phyloP scores from a whole-genome alignment of 164 flowering plant genomes.

The Brasenia schreberi region DNA sequence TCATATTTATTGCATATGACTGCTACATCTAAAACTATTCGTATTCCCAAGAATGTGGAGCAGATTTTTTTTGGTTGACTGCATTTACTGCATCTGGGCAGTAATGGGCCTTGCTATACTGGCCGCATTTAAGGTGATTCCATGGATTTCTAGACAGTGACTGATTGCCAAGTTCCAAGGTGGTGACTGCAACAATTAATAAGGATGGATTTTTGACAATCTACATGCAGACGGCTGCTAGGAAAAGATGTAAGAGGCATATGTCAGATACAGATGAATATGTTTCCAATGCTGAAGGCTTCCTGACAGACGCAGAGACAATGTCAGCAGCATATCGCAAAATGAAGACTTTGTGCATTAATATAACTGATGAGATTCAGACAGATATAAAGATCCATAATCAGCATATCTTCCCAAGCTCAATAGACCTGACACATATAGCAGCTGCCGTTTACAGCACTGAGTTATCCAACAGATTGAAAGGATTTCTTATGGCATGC shows the following conservation, averaged over 20 bases:
- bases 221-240: constrained; percentile 54
- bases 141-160: too few species aligned
- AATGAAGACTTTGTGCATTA: constrained; percentile 71
- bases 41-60: too few species aligned
- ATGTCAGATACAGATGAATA: constrained; percentile 87
- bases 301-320: constrained; percentile 47
- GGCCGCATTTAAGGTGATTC: too few species aligned
- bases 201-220: too few species aligned
- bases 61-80: too few species aligned
- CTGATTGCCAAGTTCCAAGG: too few species aligned
- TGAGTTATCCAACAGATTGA: constrained; percentile 60
- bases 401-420: constrained; percentile 82
- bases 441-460: constrained; percentile 77
- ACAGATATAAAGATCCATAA: constrained; percentile 80
- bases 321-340: constrained; percentile 66
- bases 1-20: too few species aligned
- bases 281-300: constrained; percentile 55
- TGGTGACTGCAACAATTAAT: too few species aligned
- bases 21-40: too few species aligned
- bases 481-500: constrained; percentile 57
- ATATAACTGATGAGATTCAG: constrained; percentile 58
- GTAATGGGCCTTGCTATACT: too few species aligned
- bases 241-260: constrained; percentile 65
- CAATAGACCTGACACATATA: constrained; percentile 74
- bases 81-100: too few species aligned